A percentile compares a stretch with the other conserved stretches of the same genome.
Conservation (phyloP, 2,329 filamentous ascomycete species). For the Knoxdaviesia capensis region DNA sequence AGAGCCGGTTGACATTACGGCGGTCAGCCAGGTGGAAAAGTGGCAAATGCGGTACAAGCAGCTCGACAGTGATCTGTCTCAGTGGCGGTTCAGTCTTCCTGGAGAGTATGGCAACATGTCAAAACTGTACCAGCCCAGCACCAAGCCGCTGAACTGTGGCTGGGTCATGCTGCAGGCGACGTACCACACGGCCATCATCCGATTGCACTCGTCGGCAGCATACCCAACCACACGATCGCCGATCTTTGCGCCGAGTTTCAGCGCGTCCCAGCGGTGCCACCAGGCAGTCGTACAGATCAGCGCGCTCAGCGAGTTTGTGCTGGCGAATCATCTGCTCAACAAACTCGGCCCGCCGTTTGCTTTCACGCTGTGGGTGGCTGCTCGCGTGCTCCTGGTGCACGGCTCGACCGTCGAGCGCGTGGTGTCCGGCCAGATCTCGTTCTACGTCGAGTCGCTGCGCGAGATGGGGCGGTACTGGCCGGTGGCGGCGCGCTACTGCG, state of each 20-base stretch:
- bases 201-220: constrained; percentile 77
- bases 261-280: constrained; percentile 65
- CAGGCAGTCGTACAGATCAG: constrained; percentile 68
- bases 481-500: constrained; percentile 65
- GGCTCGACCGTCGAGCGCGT: constrained; percentile 77
- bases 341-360: constrained; percentile 81
- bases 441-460: constrained; percentile 64
- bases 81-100: constrained; percentile 71
- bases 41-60: constrained; percentile 81
- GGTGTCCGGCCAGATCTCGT: constrained; percentile 56
- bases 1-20: constrained; percentile 72
- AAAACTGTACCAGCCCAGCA: constrained; percentile 44
- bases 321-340: constrained; percentile 50
- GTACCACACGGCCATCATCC: constrained; percentile 76
- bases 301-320: constrained; percentile 58
- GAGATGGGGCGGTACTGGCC: constrained; percentile 74
- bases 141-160: constrained; percentile 52
- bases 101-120: constrained; percentile 70
- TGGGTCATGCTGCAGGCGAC: constrained; percentile 87
- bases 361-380: constrained; percentile 82
- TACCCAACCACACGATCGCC: constrained; percentile 78
- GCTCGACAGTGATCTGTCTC: constrained; percentile 58
- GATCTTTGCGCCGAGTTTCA: constrained; percentile 78
- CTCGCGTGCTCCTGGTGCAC: constrained; percentile 70
- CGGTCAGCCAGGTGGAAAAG: constrained; percentile 63